Evolutionary conservation across 140 eudicot species (phyloP), one percentile per base, ranked within the genome.

Genomic region (Erigeron philadelphicus): DNA sequence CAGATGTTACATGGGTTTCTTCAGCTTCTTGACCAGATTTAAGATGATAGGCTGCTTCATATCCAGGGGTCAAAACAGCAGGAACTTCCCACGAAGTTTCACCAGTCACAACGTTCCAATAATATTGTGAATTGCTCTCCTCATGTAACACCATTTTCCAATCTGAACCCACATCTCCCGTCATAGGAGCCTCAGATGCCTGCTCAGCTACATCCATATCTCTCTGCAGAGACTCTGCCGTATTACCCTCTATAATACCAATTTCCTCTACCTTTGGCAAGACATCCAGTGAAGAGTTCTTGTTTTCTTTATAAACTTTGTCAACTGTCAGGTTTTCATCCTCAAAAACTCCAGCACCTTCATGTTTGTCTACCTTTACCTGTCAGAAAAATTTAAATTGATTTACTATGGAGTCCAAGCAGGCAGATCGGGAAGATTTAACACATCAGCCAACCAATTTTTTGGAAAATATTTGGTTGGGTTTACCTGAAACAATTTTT

Each of bases 21-120:
- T 67, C 85, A 67, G 72, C 60, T 66, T 61, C 82, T 10, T 61
- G 41, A 44, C 48, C 64, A 25, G 61, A 75, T 45, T 75, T 81
- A 16, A 63, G 80, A 59, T 70, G 80, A 19, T 35, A 68, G 10
- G 76, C 66, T 44, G 68, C 47, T 74, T 40, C 95, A 25, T 76
- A 70, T 74, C 78, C 82, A 62, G 69, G 85, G 63, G 69, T 71
- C 70, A 92, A 52, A 66, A 40, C 83, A 75, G 56, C 80, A 65
- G 98, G 98, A 42, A 80, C 81, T 52, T 82, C 96, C 98, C 98
- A 93, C 45, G 98, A 93, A 31, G 98, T 93, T 80, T 93, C 93
- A 61, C 98, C 98, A 7, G 95, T 86, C 68, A 25, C 50, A 42
- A 74, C 69, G 67, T 93, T 93, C 98, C 98, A 93, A 74, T 93